Conservation (phyloP, 1,284 basidiomycete genomes). For the Termitomyces sp. region DNA sequence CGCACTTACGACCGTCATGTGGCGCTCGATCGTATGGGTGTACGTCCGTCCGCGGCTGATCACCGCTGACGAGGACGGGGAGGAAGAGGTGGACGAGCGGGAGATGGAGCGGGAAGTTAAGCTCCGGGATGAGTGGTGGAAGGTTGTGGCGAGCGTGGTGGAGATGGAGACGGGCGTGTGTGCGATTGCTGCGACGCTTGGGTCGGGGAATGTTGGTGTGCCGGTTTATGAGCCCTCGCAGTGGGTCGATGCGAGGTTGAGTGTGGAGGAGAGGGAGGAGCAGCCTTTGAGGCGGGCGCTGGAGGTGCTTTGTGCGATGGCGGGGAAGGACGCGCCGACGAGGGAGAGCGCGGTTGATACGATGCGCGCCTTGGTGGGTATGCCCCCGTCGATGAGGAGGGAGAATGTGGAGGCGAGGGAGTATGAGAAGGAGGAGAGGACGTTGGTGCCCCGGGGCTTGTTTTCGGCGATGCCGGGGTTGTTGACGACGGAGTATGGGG, state of each 20-base stretch:
- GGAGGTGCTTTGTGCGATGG: constrained; percentile 49
- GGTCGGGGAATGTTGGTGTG: constrained; percentile 21
- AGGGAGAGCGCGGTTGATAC: constrained; percentile 51
- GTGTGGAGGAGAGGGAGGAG: constrained; percentile 30
- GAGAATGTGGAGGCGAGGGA: constrained; percentile 17
- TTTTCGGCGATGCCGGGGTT: constrained; percentile 58
- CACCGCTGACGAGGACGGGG: constrained; percentile 29
- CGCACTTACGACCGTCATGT: constrained; percentile 52
- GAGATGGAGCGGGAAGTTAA: constrained; percentile 24
- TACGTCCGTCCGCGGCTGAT: constrained; percentile 51
- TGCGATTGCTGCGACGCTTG: constrained; percentile 50
- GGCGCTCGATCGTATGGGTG: constrained; percentile 61
- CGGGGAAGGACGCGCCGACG: constrained; percentile 43
- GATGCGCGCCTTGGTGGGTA: constrained; percentile 44
- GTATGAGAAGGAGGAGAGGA: constrained; percentile 40
- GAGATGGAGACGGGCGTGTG: constrained; percentile 60
- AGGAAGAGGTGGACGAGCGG: constrained; percentile 26
- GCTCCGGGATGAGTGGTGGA: constrained; percentile 43
- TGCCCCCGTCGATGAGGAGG: constrained; percentile 3
- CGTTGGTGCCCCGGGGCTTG: constrained; percentile 48
- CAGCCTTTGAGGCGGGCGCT: constrained; percentile 38
- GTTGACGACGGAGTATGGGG: constrained; percentile 51
- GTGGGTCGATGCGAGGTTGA: constrained; percentile 8
- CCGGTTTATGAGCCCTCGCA: constrained; percentile 5
- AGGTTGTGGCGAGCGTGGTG: constrained; percentile 45